Evolutionary conservation across 108 stramenopile genomes (phyloP), one percentile per base, ranked within the genome.

Genomic region (Discostella stelligeroides): DNA sequence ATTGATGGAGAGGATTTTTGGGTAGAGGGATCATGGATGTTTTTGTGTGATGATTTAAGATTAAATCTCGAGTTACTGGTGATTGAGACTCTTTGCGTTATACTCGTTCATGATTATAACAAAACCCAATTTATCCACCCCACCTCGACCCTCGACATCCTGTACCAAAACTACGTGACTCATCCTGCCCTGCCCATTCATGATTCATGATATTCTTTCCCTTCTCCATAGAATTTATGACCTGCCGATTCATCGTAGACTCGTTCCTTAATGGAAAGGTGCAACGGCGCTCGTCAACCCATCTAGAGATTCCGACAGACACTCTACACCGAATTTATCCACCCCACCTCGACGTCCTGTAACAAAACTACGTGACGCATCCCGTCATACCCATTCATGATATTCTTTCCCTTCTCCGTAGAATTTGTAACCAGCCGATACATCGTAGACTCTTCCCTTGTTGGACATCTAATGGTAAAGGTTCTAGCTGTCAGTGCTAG

Each of bases 361-460:
- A 2, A 78, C 81, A 67, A 93, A 75, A 24, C 85, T 83, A 20
- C 82, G 77, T 14, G 92, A 89, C 9, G 85, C 88, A 71, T 93
- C 92, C 46, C 62, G 80, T n/a, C 89, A 89, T 0, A 85, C 80
- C 82, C 90, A 93, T 54, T 84, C 68, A 63, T 80, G 75, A 74
- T 93, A 93, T 42, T 72, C 69, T 8, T 64, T 81, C 24, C 65
- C 80, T 41, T 77, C 72, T 6, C 86, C 88, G 59, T 93, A 93
- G 63, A 89, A 93, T 54, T 85, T 84, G 17, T 29, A 18, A 10
- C 89, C 89, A 5, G 63, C 79, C 5, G 84, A 55, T 0, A 93
- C 92, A 66, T 93, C 92, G 39, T 93, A 93, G 41, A 93, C 79
- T 25, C 92, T 74, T 27, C 92, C 92, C 57, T 79, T 81, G 1